Evolutionary conservation across 306 rosid species (phyloP).

Genomic region (Adenanthera pavonina): DNA sequence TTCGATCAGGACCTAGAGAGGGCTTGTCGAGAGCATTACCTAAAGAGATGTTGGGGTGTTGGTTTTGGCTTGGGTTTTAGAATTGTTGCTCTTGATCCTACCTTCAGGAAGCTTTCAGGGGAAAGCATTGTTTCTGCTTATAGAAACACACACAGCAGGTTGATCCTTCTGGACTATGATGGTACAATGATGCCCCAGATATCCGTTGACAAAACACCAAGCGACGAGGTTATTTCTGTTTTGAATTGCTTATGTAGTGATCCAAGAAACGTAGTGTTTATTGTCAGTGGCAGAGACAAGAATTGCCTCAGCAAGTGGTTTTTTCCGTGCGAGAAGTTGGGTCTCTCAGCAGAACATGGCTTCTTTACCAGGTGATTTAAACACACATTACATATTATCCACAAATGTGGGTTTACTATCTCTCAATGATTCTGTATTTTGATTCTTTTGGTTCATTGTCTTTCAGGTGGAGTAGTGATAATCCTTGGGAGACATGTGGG

Average conservation of each 20-base stretch:
- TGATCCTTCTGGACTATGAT: slow-evolving; percentile 81
- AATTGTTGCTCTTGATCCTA: slow-evolving; percentile 67
- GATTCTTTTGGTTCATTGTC: not conserved
- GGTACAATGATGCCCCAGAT: slow-evolving; percentile 73
- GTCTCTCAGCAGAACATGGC: slow-evolving; percentile 82
- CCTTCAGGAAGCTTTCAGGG: slow-evolving; percentile 61
- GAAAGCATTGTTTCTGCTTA: slow-evolving; percentile 50
- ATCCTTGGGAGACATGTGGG: slow-evolving; percentile 61
- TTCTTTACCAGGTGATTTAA: slow-evolving; percentile 67
- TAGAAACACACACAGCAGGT: slow-evolving; percentile 48
- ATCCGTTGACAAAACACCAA: slow-evolving; percentile 57
- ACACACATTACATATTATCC: not conserved
- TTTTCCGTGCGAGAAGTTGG: slow-evolving; percentile 62
- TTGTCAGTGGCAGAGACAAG: slow-evolving; percentile 79
- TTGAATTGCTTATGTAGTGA: slow-evolving; percentile 66
- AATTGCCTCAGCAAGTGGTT: slow-evolving; percentile 69
- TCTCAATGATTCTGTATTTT: not conserved
- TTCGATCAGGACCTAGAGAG: slow-evolving; percentile 78
- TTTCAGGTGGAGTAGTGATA: slow-evolving; percentile 60
- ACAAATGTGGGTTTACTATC: not conserved
- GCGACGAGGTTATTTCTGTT: slow-evolving; percentile 55
- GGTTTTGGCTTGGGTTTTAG: slow-evolving; percentile 68
- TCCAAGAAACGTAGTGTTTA: slow-evolving; percentile 66
- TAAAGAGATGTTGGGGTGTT: slow-evolving; percentile 60
- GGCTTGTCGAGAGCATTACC: slow-evolving; percentile 61